Percentiles rank a stretch among this genome's conserved stretches.
These are phyloP conservation scores for Crucibulum cyathiforme DNA, from an alignment of 1,284 basidiomycete genomes.

Conservation along the genomic window DNA sequence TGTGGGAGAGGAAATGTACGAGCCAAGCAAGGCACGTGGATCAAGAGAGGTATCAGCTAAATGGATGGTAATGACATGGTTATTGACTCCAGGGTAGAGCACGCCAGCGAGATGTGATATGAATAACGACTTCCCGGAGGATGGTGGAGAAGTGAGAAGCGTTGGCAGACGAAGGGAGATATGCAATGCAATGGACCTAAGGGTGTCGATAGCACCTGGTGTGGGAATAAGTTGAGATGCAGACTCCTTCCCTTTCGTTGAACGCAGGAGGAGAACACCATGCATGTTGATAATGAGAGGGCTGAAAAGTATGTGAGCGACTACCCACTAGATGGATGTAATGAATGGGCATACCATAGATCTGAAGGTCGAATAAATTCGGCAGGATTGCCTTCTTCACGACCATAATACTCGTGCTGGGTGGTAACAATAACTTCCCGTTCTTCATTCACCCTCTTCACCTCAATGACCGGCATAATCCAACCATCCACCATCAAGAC, in stretches of 20 bases:
- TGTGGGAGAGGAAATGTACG: slow-evolving; percentile 88
- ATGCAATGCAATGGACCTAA: slow-evolving; percentile 71
- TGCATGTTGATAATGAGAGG: slow-evolving; percentile 63
- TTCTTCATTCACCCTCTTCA: slow-evolving; percentile 60
- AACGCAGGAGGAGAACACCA: slow-evolving; percentile 67
- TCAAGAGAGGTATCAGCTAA: slow-evolving; percentile 96
- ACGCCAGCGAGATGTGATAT: slow-evolving; percentile 77
- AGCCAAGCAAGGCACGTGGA: slow-evolving; percentile 92
- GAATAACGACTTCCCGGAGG: slow-evolving; percentile 89
- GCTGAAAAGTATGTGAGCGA: slow-evolving; percentile 41
- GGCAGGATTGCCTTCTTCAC: slow-evolving; percentile 38
- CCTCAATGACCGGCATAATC: slow-evolving; percentile 77
- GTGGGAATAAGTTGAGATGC: slow-evolving; percentile 68
- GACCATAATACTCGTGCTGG: slow-evolving; percentile 53
- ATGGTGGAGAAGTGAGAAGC: slow-evolving; percentile 87
- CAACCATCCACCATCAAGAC: slow-evolving; percentile 70
- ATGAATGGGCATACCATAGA: slow-evolving; percentile 54
- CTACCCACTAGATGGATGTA: slow-evolving; percentile 18
- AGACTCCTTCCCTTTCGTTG: slow-evolving; percentile 20
- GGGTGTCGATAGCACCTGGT: slow-evolving; percentile 60
- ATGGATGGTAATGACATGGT: slow-evolving; percentile 83
- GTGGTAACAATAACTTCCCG: slow-evolving; percentile 54
- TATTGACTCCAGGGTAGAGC: slow-evolving; percentile 62
- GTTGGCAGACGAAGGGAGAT: slow-evolving; percentile 77
- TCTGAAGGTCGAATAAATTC: slow-evolving; percentile 49